Conservation (phyloP, 2,329 filamentous ascomycete genomes). For the Coniella vitis region DNA sequence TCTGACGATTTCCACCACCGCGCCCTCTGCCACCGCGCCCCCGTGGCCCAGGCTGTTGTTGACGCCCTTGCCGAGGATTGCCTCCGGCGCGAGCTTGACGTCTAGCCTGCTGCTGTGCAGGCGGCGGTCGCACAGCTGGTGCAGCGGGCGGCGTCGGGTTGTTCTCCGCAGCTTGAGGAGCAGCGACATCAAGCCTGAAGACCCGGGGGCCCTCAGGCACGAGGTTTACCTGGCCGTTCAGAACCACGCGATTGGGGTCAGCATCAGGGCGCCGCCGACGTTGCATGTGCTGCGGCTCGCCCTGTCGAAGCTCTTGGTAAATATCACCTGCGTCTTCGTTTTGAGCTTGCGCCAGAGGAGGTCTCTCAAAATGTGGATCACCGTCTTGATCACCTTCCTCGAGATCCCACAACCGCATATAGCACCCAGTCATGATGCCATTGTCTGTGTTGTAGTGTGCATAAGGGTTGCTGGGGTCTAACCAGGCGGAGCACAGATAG, state of each 20-base stretch:
- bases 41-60: conserved; percentile 10
- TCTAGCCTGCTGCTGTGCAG: conserved; percentile 13
- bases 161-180: conserved; percentile 23
- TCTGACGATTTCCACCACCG: conserved; percentile 22
- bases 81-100: conserved; percentile 20
- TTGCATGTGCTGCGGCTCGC: conserved; percentile 6
- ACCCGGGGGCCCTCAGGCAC: conserved; percentile 51
- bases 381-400: conserved; percentile 63
- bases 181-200: conserved; percentile 41
- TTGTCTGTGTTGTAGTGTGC: conserved; percentile 70
- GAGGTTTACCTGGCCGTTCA: conserved; percentile 33
- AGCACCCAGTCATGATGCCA: conserved; percentile 58
- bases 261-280: conserved; percentile 2
- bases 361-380: conserved; percentile 25
- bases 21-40: conserved; percentile 7
- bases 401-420: conserved; percentile 82
- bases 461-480: conserved; percentile 76
- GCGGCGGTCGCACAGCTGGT: conserved; percentile 2
- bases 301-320: not conserved
- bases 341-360: conserved; percentile 5
- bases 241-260: conserved; percentile 15
- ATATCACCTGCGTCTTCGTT: conserved; percentile 18
- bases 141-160: conserved; percentile 24
- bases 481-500: conserved; percentile 86
- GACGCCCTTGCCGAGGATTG: conserved; percentile 13